phyloP scores from a whole-genome alignment of 306 rosid genomes.

The Albizia julibrissin region DNA sequence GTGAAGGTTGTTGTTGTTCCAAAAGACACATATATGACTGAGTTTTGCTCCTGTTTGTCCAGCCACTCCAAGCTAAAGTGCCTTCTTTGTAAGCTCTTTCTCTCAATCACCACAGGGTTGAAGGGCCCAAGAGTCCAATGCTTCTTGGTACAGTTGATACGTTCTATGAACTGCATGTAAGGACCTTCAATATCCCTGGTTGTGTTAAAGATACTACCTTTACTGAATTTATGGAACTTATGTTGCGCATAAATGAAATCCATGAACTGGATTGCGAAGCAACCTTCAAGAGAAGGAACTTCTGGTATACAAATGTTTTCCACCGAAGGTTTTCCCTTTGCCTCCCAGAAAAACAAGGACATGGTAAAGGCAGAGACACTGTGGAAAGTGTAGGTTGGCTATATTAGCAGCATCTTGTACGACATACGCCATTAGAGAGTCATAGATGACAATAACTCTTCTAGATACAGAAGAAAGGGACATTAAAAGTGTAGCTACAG shows the following conservation, averaged over 20 bases:
- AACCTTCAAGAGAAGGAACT: background rate
- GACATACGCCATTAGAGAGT: background rate
- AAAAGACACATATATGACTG: background rate
- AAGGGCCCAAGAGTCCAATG: constrained; percentile 6
- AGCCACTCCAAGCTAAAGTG: constrained; percentile 6
- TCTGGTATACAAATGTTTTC: background rate
- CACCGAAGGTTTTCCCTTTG: background rate
- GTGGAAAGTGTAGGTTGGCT: background rate
- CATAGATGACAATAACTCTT: background rate
- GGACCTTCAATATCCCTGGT: constrained; percentile 1
- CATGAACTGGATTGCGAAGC: background rate
- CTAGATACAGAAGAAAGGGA: background rate
- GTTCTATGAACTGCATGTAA: background rate
- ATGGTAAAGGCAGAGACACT: constrained; percentile 1
- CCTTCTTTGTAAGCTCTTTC: background rate
- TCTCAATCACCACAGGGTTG: background rate
- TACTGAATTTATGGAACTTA: background rate
- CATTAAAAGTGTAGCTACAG: background rate
- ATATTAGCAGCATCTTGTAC: background rate
- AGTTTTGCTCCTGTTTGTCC: background rate
- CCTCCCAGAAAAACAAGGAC: constrained; percentile 9
- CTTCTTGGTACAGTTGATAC: background rate
- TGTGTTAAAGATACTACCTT: background rate
- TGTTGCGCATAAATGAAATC: background rate
- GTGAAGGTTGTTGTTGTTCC: background rate